Conservation (phyloP, 2,329 filamentous ascomycete species). For the Botrytis paeoniae region DNA sequence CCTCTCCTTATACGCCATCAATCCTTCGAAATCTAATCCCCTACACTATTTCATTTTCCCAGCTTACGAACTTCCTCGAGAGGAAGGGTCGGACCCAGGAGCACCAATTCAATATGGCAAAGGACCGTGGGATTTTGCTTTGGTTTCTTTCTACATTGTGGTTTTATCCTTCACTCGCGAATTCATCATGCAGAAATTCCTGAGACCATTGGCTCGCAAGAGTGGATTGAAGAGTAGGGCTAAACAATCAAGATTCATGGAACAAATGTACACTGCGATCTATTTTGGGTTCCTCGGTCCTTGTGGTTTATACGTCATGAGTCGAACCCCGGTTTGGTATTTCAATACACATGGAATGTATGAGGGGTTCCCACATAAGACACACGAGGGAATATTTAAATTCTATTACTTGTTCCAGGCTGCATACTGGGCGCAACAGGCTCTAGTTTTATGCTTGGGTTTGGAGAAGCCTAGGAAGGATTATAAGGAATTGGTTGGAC, state of each 20-base stretch:
- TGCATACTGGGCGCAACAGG: slow-evolving; percentile 93
- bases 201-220: slow-evolving; percentile 70
- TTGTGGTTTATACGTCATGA: slow-evolving; percentile 87
- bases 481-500: slow-evolving; percentile 86
- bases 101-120: slow-evolving; percentile 75
- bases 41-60: slow-evolving; percentile 82
- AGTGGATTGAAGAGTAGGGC: slow-evolving; percentile 66
- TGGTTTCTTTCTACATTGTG: slow-evolving; percentile 84
- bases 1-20: slow-evolving; percentile 65
- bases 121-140: slow-evolving; percentile 76
- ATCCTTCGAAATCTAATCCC: slow-evolving; percentile 75
- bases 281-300: slow-evolving; percentile 85
- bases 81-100: slow-evolving; percentile 41
- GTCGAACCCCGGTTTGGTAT: slow-evolving; percentile 84
- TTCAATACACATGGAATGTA: slow-evolving; percentile 93
- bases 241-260: slow-evolving; percentile 92
- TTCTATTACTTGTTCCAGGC: slow-evolving; percentile 94
- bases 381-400: slow-evolving; percentile 79
- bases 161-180: slow-evolving; percentile 90
- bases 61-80: slow-evolving; percentile 69
- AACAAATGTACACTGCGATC: slow-evolving; percentile 88
- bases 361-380: slow-evolving; percentile 78
- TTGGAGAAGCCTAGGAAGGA: slow-evolving; percentile 93
- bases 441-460: slow-evolving; percentile 80
- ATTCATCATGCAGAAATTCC: slow-evolving; percentile 88